These are phyloP conservation scores for Oryza meyeriana DNA, from an alignment of 176 grass and related monocot genomes.

Conservation along the genomic window DNA sequence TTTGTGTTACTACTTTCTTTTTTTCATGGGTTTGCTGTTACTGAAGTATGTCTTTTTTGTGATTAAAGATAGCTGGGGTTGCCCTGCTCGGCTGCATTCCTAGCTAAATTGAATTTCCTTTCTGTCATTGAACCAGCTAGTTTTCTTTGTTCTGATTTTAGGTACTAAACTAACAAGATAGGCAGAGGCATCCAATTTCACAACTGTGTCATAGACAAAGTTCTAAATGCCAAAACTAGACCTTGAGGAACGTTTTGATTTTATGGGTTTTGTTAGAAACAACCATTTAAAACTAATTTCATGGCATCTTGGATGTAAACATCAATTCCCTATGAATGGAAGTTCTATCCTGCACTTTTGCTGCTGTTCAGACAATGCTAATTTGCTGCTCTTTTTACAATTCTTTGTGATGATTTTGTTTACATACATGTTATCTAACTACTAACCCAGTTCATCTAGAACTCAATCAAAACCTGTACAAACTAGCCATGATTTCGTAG, in stretches of 20 bases:
- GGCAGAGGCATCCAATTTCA: neutral
- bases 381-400: neutral
- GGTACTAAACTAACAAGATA: neutral
- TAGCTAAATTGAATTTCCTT: neutral
- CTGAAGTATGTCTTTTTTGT: neutral
- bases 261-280: neutral
- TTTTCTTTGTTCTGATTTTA: neutral
- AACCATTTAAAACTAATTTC: neutral
- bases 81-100: neutral
- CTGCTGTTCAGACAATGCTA: conserved; percentile 9
- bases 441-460: conserved; percentile 4
- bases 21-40: neutral
- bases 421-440: neutral
- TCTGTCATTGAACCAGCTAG: neutral
- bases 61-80: neutral
- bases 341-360: neutral
- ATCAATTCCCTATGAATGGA: conserved; percentile 10
- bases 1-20: neutral
- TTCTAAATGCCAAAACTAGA: neutral
- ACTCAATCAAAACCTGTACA: conserved; percentile 31
- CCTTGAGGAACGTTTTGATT: neutral
- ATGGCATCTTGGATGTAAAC: conserved; percentile 6
- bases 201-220: neutral
- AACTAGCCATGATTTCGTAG: neutral
- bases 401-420: neutral